Conservation (phyloP, 2,329 filamentous ascomycete species). For the Neofusicoccum ribis region DNA sequence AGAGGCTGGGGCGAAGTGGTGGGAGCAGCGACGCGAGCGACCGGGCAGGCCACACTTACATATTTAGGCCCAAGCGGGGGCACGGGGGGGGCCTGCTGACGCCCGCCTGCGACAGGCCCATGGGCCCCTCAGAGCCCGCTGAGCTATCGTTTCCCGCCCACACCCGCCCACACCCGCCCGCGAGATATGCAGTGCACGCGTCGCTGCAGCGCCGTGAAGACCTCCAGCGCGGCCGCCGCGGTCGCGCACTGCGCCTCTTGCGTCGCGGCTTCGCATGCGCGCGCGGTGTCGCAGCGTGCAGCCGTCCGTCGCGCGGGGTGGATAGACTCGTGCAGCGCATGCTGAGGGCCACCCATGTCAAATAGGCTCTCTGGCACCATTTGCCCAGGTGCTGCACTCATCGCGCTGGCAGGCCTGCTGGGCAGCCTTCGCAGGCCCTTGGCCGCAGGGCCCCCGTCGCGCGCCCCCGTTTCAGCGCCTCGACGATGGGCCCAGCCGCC, state of each 20-base stretch:
- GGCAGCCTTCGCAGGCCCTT: background rate
- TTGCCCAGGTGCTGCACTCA: too few relatives aligned
- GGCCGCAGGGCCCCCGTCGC: too few relatives aligned
- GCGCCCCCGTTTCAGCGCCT: too few relatives aligned
- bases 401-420: background rate
- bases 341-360: background rate
- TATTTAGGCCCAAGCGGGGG: background rate
- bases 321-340: background rate
- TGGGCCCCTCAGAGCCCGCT: background rate
- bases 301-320: background rate
- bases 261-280: background rate
- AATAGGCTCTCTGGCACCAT: background rate
- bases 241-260: background rate
- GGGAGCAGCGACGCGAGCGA: conserved; percentile 8
- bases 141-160: background rate
- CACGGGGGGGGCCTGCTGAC: background rate
- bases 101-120: background rate
- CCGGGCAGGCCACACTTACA: background rate
- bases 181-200: background rate
- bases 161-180: background rate
- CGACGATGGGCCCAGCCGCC: too few relatives aligned
- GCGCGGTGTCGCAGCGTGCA: background rate
- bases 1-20: background rate
- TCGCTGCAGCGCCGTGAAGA: background rate
- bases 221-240: background rate